Conservation (phyloP, 2,329 filamentous ascomycete species). For the Botrytis squamosa region DNA sequence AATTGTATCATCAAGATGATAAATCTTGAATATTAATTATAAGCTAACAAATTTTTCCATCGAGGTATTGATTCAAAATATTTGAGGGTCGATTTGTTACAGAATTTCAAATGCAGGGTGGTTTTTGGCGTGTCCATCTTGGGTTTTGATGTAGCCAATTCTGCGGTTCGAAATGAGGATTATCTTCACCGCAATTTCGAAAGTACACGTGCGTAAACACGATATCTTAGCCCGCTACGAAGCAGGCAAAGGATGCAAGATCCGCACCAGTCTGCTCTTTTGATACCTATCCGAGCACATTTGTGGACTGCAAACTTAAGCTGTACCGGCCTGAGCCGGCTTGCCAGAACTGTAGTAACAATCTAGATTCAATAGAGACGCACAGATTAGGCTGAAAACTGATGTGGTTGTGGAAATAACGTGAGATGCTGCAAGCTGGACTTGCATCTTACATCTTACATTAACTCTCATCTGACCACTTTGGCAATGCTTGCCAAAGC, state of each 20-base stretch:
- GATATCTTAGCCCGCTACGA: not conserved
- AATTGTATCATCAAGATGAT: not conserved
- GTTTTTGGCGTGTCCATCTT: not conserved
- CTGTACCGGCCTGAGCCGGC: not conserved
- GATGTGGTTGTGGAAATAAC: not conserved
- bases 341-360: not conserved
- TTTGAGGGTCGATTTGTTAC: not conserved
- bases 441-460: slow-evolving; percentile 1
- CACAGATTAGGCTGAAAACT: not conserved
- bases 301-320: not conserved
- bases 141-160: not conserved
- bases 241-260: not conserved
- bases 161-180: not conserved
- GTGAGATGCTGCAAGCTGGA: slow-evolving; percentile 10
- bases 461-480: not conserved
- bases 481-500: not conserved
- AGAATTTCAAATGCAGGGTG: not conserved
- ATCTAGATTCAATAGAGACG: not conserved
- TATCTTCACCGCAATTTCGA: slow-evolving; percentile 3
- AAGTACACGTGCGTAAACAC: not conserved
- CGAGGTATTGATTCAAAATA: not conserved
- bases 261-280: not conserved
- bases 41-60: not conserved
- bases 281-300: not conserved
- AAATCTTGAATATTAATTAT: not conserved